These are phyloP conservation scores for Colletotrichum higginsianum DNA, from an alignment of 2,329 filamentous ascomycete genomes.

Conservation along the genomic window DNA sequence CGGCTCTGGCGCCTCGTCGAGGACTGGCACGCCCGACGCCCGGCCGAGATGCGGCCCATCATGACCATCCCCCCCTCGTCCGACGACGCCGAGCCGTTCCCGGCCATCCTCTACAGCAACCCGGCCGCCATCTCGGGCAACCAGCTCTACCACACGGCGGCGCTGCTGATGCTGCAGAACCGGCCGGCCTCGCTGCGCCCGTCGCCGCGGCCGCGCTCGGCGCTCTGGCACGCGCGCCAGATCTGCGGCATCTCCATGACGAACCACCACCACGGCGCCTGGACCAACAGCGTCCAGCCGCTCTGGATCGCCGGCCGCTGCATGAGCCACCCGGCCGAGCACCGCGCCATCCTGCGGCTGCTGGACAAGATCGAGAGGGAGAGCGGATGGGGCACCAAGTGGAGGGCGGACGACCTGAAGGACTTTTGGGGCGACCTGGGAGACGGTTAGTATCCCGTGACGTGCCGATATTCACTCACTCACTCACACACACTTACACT, in stretches of 20 bases:
- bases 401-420: conserved; percentile 67
- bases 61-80: conserved; percentile 51
- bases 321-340: conserved; percentile 65
- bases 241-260: conserved; percentile 71
- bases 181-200: conserved; percentile 51
- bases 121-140: conserved; percentile 71
- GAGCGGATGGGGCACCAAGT: conserved; percentile 68
- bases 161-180: conserved; percentile 64
- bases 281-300: conserved; percentile 72
- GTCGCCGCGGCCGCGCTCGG: conserved; percentile 51
- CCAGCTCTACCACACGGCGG: conserved; percentile 71
- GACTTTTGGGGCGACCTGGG: conserved; percentile 52
- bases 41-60: conserved; percentile 62
- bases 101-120: conserved; percentile 66
- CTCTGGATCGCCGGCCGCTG: conserved; percentile 70
- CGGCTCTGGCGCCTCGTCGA: conserved; percentile 65
- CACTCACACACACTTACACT: no score
- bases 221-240: conserved; percentile 69
- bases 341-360: conserved; percentile 56
- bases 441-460: conserved; percentile 41
- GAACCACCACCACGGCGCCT: conserved; percentile 68
- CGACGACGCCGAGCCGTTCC: conserved; percentile 59
- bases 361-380: conserved; percentile 65
- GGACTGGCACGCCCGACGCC: conserved; percentile 63
- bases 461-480: no score